Conservation (phyloP, 2,329 filamentous ascomycete genomes). For the Alternaria atra region DNA sequence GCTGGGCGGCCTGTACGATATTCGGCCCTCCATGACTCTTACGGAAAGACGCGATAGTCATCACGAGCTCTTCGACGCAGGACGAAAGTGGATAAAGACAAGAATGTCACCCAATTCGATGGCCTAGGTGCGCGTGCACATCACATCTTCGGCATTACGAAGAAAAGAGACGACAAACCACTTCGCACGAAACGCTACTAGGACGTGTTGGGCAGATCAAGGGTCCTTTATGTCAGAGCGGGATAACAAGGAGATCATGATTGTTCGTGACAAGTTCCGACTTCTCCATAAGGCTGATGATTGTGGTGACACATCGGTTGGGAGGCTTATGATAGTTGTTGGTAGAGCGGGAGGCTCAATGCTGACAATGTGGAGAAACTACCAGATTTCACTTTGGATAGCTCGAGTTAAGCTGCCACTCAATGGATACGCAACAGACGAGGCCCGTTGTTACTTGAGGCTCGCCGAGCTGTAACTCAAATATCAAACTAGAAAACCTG, state of each 20-base stretch:
- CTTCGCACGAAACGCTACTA: conserved; percentile 53
- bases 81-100: background rate
- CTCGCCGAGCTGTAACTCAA: background rate
- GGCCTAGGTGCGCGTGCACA: conserved; percentile 47
- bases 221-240: conserved; percentile 45
- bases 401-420: background rate
- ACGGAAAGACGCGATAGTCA: background rate
- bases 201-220: conserved; percentile 59
- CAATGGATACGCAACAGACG: background rate
- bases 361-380: background rate
- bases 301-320: background rate
- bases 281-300: background rate
- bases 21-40: background rate
- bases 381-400: conserved; percentile 34
- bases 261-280: background rate
- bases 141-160: conserved; percentile 45
- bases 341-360: background rate
- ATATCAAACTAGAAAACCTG: background rate
- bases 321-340: background rate
- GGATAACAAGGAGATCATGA: background rate
- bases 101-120: background rate
- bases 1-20: conserved; percentile 61
- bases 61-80: background rate
- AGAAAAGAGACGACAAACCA: conserved; percentile 48
- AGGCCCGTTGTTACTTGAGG: background rate